Percentiles rank a stretch among this genome's conserved stretches.
These are phyloP conservation scores for Aspergillus ustus DNA, from an alignment of 2,329 filamentous ascomycete species.

Conservation along the genomic window DNA sequence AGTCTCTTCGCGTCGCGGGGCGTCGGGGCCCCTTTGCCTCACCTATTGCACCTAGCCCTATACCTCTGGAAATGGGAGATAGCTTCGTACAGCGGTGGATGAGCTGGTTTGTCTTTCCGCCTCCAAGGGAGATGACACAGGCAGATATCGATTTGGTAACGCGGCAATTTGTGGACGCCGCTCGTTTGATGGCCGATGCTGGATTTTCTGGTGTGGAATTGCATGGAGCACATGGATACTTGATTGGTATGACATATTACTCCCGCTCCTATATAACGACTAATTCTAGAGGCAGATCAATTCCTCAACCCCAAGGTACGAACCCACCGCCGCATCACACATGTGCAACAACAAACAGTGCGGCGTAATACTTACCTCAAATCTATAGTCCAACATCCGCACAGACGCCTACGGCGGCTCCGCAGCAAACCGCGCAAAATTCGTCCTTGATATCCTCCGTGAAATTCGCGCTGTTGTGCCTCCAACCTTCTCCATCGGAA, in stretches of 20 bases:
- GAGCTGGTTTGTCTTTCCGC: constrained; percentile 45
- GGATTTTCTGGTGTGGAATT: constrained; percentile 61
- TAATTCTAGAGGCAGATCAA: constrained; percentile 32
- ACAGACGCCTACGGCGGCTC: constrained; percentile 55
- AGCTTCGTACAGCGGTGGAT: constrained; percentile 41
- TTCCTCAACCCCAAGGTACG: constrained; percentile 44
- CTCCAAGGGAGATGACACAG: constrained; percentile 60
- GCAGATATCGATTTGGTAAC: constrained; percentile 61
- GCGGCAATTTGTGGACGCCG: constrained; percentile 57
- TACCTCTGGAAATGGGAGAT: constrained; percentile 47
- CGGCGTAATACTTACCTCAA: neutral
- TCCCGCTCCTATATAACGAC: neutral
- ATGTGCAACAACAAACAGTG: neutral
- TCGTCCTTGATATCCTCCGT: constrained; percentile 52
- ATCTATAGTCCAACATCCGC: constrained; percentile 48
- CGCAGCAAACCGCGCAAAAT: constrained; percentile 50
- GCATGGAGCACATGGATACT: constrained; percentile 58
- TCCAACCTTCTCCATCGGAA: constrained; percentile 49
- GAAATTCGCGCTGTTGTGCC: constrained; percentile 50
- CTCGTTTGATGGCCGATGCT: constrained; percentile 53
- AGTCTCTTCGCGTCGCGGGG: constrained; percentile 48
- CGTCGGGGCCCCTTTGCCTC: constrained; percentile 37
- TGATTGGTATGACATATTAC: constrained; percentile 46
- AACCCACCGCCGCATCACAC: too few species aligned
- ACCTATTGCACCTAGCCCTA: constrained; percentile 43